These are phyloP conservation scores for Elaeagnus macrophylla DNA, from an alignment of 306 rosid genomes.

Conservation along the genomic window DNA sequence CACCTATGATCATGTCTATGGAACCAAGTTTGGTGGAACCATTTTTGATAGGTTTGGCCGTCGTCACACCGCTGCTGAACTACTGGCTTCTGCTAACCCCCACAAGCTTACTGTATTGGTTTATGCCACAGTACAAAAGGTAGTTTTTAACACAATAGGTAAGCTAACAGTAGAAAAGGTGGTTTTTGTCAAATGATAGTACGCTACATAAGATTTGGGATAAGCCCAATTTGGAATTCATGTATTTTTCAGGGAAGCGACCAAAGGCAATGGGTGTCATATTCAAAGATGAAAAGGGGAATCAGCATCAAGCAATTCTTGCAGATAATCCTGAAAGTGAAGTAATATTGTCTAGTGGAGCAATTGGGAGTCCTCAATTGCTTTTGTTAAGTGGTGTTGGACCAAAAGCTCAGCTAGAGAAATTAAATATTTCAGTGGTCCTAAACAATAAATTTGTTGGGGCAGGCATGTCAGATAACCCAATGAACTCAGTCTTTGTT, in stretches of 20 bases:
- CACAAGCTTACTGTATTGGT: constrained; percentile 56
- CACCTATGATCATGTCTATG: constrained; percentile 83
- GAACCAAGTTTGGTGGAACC: constrained; percentile 95
- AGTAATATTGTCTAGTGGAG: constrained; percentile 73
- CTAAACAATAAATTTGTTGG: constrained; percentile 62
- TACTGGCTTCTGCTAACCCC: constrained; percentile 58
- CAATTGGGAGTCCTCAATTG: constrained; percentile 83
- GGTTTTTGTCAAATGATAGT: constrained; percentile 25
- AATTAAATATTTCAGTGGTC: constrained; percentile 55
- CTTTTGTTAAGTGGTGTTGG: constrained; percentile 88
- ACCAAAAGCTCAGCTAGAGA: constrained; percentile 54
- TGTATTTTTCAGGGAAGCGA: constrained; percentile 33
- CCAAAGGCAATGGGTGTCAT: constrained; percentile 75
- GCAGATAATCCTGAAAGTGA: constrained; percentile 39
- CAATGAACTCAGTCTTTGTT: constrained; percentile 78
- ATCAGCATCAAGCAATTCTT: constrained; percentile 53
- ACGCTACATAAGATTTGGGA: too few relatives aligned
- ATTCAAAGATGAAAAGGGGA: constrained; percentile 79
- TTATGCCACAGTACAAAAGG: constrained; percentile 71
- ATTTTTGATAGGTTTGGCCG: constrained; percentile 71
- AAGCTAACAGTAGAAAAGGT: constrained; percentile 48
- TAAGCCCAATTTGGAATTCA: background rate
- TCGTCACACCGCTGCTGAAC: constrained; percentile 83
- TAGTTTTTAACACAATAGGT: constrained; percentile 63
- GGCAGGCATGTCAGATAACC: constrained; percentile 86